Conservation (phyloP, 129 eudicot species). For the Calendula officinalis region DNA sequence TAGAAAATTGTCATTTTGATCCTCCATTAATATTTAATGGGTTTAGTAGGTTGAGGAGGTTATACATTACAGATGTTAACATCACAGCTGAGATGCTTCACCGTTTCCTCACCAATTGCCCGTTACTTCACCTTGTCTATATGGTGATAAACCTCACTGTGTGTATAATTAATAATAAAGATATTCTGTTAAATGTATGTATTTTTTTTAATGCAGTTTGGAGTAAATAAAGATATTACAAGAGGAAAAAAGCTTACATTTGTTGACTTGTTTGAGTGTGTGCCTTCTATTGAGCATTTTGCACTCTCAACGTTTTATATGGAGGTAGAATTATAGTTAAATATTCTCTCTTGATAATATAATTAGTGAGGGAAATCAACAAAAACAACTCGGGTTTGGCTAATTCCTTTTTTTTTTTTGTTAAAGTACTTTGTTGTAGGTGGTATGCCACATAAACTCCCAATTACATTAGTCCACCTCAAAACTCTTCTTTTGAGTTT, state of each 20-base stretch:
- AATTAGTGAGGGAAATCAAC: not conserved
- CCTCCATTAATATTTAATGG: not conserved
- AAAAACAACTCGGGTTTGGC: not conserved
- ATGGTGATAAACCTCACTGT: not conserved
- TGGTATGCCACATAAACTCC: not conserved
- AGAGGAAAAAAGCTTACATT: not conserved
- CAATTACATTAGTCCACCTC: not conserved
- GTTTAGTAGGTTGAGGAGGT: not conserved
- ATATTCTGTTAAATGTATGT: not conserved
- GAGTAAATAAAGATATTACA: not conserved
- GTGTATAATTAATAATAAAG: not conserved
- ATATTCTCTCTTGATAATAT: not conserved
- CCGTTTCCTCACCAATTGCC: not conserved
- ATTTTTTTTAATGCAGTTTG: not conserved
- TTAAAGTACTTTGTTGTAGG: not conserved
- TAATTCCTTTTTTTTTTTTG: not conserved
- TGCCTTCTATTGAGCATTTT: not conserved
- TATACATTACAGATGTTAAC: not conserved
- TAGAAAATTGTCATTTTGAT: not conserved
- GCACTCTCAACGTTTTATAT: not conserved
- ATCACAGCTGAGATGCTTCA: not conserved
- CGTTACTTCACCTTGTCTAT: not conserved
- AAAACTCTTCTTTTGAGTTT: not conserved
- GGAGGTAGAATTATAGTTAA: not conserved
- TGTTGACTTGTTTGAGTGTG: not conserved